These are phyloP conservation scores for Saturnispora sekii DNA, from an alignment of 805 yeast genomes.

Conservation along the genomic window DNA sequence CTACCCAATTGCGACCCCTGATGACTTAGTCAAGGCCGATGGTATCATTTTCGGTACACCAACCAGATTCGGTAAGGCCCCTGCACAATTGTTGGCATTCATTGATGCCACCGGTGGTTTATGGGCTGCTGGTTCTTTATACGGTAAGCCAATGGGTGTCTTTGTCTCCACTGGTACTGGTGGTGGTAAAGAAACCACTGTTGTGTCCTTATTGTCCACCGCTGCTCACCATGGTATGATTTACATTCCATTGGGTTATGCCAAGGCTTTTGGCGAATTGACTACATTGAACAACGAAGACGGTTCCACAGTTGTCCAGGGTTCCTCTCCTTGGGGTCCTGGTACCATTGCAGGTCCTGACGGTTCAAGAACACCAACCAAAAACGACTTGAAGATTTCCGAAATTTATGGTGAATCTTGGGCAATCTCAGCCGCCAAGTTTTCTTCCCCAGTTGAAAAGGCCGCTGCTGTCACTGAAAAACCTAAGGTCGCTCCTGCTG, in stretches of 20 bases:
- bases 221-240: constrained; percentile 75
- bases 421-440: constrained; percentile 33
- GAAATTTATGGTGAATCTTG: constrained; percentile 60
- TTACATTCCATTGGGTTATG: constrained; percentile 72
- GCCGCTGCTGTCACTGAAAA: not conserved
- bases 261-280: constrained; percentile 43
- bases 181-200: constrained; percentile 76
- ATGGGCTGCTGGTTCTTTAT: constrained; percentile 67
- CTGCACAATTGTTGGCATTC: constrained; percentile 70
- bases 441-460: constrained; percentile 2
- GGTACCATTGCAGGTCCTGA: constrained; percentile 70
- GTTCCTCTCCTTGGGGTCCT: constrained; percentile 83
- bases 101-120: constrained; percentile 71
- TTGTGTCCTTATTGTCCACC: constrained; percentile 51
- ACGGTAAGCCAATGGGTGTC: constrained; percentile 66
- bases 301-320: constrained; percentile 36
- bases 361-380: constrained; percentile 62
- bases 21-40: constrained; percentile 54
- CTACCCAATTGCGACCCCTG: constrained; percentile 53
- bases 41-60: constrained; percentile 82
- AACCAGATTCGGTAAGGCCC: constrained; percentile 74
- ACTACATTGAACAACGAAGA: constrained; percentile 39
- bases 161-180: constrained; percentile 73
- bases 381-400: constrained; percentile 55
- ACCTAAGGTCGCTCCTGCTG: not conserved